Evolutionary conservation across 768 basidiomycete species (phyloP), one percentile per base, ranked within the genome.

Genomic region (Suillus placidus): DNA sequence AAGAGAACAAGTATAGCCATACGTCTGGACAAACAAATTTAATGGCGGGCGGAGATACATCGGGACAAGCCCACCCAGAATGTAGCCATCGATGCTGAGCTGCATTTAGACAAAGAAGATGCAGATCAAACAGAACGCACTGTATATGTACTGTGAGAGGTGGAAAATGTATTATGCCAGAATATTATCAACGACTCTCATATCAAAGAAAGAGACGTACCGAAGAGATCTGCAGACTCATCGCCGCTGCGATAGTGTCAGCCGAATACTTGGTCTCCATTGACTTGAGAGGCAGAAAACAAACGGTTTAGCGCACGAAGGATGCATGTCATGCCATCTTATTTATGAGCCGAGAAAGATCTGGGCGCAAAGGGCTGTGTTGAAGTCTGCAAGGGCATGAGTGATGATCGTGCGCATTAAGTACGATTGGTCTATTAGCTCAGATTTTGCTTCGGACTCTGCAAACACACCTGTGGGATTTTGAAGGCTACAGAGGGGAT

Each of bases 21-120:
- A 56, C 12, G 55, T 56, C 55, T 56, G n/a, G 12, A 56, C 35
- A 23, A 56, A 35, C n/a, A 37, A 56, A 23, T 6, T 56, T 23
- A 56, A 37, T n/a, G 23, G n/a, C 55, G 6, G 7, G 35, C 13
- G n/a, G 7, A 23, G 6, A 23, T 14, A 56, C 16, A 37, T 13
- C 35, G n/a, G n/a, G 13, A 37, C n/a, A 56, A 56, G 35, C 55
- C n/a, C 35, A 56, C 55, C 35, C 55, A 56, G 35, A 37, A 56
- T 56, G 55, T 56, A 56, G 55, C 55, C 35, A 56, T 56, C 6
- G 55, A 56, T 35, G n/a, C 55, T 56, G 35, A 56, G 35, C n/a
- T 37, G n/a, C n/a, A n/a, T 23, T 34, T 3, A 18, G n/a, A 37
- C 32, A 54, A 23, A n/a, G 13, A 37, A 56, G 14, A 16, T n/a